Base-by-base conservation (phyloP, 768 basidiomycete genomes). In the Cystoderma amianthinum region DNA sequence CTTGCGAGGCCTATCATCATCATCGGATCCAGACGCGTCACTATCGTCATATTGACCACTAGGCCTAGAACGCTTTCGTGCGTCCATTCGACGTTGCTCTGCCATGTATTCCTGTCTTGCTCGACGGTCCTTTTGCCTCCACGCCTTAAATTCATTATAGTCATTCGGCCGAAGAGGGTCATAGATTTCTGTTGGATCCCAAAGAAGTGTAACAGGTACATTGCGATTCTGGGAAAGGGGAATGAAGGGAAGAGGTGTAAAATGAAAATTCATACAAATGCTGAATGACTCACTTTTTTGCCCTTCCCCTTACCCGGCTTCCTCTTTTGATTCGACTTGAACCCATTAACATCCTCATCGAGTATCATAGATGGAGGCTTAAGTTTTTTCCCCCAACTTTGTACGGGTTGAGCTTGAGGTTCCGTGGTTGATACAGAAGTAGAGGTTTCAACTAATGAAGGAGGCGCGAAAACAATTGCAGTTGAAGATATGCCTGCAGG, bases 311-410 rank as follows among this genome's bases (percentile, higher is more conserved):
- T 74, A 12, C 62, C 69, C 46, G 72, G 69, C 47, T 68, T 78
- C 44, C 73, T 78, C 41, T 74, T 78, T 35, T 73, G 65, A 9
- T 70, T 67, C 10, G 71, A 52, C 52, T 78, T 84, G 61, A 84
- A 93, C 1, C 89, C 89, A 43, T 92, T 92, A 47, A 92, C 69
- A 46, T 92, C 87, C 45, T 92, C 90, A 45, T 92, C 89, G 7
- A 93, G 74, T 16, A 91, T 70, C 87, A 93, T 91, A 1, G 85
- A 85, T 2, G 90, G 90, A 12, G 90, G 89, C 52, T 90, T 90
- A 55, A 91, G 81, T 57, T 90, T 90, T 63, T 83, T 86, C 32
- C 85, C 85, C 89, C 89, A 90, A 49, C 81, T 80, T 48, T 80
- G 76, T 13, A 70, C 62, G 49, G 69, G 62, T n/a, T 64, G 38